These are phyloP conservation scores for Conoideocrella luteorostrata DNA, from an alignment of 2,329 filamentous ascomycete genomes.

Conservation along the genomic window DNA sequence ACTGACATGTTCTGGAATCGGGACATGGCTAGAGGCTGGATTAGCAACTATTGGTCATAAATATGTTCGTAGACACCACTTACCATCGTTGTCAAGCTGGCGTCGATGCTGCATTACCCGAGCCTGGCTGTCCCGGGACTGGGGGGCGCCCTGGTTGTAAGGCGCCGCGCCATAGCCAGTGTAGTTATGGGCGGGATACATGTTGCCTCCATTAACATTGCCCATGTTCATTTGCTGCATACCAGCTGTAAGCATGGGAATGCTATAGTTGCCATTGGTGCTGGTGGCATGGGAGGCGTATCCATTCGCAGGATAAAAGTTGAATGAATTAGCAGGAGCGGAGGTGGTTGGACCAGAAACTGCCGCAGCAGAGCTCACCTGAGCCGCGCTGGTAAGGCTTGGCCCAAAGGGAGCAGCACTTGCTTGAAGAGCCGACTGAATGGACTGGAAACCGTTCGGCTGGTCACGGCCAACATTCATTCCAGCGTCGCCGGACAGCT, in stretches of 20 bases:
- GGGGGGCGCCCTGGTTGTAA: slow-evolving; percentile 39
- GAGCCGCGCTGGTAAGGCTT: slow-evolving; percentile 27
- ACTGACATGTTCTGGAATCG: slow-evolving; percentile 79
- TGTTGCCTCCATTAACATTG: slow-evolving; percentile 30
- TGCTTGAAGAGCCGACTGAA: slow-evolving; percentile 70
- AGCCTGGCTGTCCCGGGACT: slow-evolving; percentile 66
- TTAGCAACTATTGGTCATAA: too few species aligned
- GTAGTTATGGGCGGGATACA: slow-evolving; percentile 54
- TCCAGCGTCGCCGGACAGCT: slow-evolving; percentile 52
- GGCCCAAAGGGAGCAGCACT: slow-evolving; percentile 76
- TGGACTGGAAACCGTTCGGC: slow-evolving; percentile 46
- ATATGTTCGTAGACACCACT: too few species aligned
- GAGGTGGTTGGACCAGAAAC: slow-evolving; percentile 18
- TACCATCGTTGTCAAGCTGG: slow-evolving; percentile 66
- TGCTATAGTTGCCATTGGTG: slow-evolving; percentile 19
- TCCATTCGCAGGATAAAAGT: slow-evolving; percentile 24
- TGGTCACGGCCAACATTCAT: slow-evolving; percentile 36
- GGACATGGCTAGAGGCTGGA: slow-evolving; percentile 50
- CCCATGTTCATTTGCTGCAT: slow-evolving; percentile 61
- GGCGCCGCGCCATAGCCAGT: slow-evolving; percentile 48
- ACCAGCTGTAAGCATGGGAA: slow-evolving; percentile 54
- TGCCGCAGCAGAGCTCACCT: slow-evolving; percentile 18
- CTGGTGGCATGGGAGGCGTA: slow-evolving; percentile 21
- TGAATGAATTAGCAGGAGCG: slow-evolving; percentile 21
- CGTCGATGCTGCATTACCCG: slow-evolving; percentile 71